phyloP scores from a whole-genome alignment of 306 rosid genomes.

The Ammopiptanthus mongolicus region DNA sequence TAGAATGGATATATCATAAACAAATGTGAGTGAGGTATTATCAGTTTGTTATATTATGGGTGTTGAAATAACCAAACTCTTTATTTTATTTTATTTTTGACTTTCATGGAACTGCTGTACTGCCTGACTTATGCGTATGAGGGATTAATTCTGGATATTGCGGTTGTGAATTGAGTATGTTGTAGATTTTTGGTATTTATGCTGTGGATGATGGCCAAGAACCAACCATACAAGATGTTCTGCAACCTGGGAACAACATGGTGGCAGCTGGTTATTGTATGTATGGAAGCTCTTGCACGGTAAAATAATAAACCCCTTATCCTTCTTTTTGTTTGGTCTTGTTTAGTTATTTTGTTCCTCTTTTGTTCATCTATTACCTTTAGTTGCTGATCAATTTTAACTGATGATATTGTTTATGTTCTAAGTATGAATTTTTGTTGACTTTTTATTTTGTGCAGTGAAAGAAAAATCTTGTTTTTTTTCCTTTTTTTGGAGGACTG shows the following conservation, averaged over 20 bases:
- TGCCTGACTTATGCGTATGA: constrained; percentile 2
- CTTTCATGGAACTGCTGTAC: background rate
- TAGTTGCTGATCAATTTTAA: background rate
- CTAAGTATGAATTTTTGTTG: background rate
- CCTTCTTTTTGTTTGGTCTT: background rate
- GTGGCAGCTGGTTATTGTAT: constrained; percentile 98
- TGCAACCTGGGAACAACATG: constrained; percentile 92
- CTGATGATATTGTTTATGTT: background rate
- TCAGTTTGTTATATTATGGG: too few species aligned
- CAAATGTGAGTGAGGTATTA: too few species aligned
- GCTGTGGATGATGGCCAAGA: constrained; percentile 49
- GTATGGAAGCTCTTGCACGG: constrained; percentile 99
- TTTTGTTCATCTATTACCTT: background rate
- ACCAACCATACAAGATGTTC: constrained; percentile 66
- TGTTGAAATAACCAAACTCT: too few species aligned
- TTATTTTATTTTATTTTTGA: background rate
- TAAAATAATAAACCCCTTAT: constrained; percentile 21
- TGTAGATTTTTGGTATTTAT: constrained; percentile 91
- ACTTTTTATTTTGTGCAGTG: background rate
- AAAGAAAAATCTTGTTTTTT: background rate
- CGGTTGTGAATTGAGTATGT: constrained; percentile 28
- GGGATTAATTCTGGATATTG: background rate
- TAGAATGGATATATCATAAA: too few species aligned
- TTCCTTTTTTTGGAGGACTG: too few species aligned
- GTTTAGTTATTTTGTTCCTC: background rate